Conservation (phyloP, 768 basidiomycete species). For the Macrolepiota fuliginosa region DNA sequence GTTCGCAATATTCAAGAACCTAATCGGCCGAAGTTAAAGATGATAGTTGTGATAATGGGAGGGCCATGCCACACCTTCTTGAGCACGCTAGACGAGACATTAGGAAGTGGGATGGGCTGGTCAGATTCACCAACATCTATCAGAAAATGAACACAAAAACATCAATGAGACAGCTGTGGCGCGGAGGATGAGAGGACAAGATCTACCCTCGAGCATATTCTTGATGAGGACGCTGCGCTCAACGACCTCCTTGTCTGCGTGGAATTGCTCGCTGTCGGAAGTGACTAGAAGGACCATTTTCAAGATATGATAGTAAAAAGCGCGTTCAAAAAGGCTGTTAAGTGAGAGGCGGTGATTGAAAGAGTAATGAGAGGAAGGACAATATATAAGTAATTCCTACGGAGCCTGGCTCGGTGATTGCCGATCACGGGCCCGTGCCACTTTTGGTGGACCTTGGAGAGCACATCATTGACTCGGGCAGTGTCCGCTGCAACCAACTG, state of each 20-base stretch:
- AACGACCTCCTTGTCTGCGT: conserved; percentile 90
- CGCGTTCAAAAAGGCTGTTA: conserved; percentile 5
- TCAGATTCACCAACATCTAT: conserved; percentile 92
- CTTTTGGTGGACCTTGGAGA: background rate
- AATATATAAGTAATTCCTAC: conserved; percentile 1
- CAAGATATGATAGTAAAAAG: conserved; percentile 1
- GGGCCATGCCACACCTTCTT: conserved; percentile 70
- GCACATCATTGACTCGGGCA: conserved; percentile 16
- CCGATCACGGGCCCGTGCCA: conserved; percentile 29
- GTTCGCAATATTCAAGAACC: conserved; percentile 99
- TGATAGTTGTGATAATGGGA: conserved; percentile 9
- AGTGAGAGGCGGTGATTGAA: conserved; percentile 16
- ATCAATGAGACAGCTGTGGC: conserved; percentile 12
- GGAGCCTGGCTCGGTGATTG: conserved; percentile 30
- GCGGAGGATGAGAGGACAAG: conserved; percentile 17
- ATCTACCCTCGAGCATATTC: conserved; percentile 97
- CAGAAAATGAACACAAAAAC: conserved; percentile 15
- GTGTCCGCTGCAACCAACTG: background rate
- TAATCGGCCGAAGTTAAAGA: conserved; percentile 29
- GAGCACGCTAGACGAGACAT: conserved; percentile 88
- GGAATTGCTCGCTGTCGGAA: conserved; percentile 94
- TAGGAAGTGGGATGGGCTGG: conserved; percentile 92
- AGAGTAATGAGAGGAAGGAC: conserved; percentile 18
- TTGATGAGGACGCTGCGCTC: conserved; percentile 96
- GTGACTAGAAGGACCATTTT: conserved; percentile 86